These are phyloP conservation scores for Gossypium davidsonii DNA, from an alignment of 441 rosid species.

Conservation along the genomic window DNA sequence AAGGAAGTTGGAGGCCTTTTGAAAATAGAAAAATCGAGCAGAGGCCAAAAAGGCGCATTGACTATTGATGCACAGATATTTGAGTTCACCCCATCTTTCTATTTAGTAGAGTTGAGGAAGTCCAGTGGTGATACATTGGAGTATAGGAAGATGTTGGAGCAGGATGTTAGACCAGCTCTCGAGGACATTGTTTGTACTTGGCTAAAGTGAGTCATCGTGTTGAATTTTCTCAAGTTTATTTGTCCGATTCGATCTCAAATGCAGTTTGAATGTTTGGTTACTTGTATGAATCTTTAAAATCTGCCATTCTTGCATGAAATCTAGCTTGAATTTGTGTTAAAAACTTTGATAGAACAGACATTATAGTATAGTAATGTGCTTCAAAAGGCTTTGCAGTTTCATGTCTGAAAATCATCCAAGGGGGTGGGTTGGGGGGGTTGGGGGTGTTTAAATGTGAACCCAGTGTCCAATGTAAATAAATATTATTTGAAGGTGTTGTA, in stretches of 20 bases:
- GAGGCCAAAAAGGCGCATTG: conserved; percentile 48
- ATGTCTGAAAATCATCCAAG: not conserved
- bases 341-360: not conserved
- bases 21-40: conserved; percentile 49
- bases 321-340: too few species aligned
- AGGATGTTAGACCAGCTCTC: conserved; percentile 63
- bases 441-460: not conserved
- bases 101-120: conserved; percentile 72
- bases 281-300: not conserved
- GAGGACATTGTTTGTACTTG: conserved; percentile 73
- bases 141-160: conserved; percentile 50
- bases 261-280: not conserved
- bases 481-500: not conserved
- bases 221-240: not conserved
- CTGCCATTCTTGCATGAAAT: not conserved
- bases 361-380: not conserved
- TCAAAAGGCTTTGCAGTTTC: not conserved
- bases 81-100: conserved; percentile 62
- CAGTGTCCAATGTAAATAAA: not conserved
- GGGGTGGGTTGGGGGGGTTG: too few species aligned
- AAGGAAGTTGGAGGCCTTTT: conserved; percentile 47
- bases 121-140: conserved; percentile 64
- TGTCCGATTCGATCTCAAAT: not conserved
- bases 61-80: conserved; percentile 65
- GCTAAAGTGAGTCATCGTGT: conserved; percentile 30